Percentiles rank a stretch among this genome's conserved stretches.
Conservation (phyloP, 441 rosid species). For the Pelargonium citronellum region DNA sequence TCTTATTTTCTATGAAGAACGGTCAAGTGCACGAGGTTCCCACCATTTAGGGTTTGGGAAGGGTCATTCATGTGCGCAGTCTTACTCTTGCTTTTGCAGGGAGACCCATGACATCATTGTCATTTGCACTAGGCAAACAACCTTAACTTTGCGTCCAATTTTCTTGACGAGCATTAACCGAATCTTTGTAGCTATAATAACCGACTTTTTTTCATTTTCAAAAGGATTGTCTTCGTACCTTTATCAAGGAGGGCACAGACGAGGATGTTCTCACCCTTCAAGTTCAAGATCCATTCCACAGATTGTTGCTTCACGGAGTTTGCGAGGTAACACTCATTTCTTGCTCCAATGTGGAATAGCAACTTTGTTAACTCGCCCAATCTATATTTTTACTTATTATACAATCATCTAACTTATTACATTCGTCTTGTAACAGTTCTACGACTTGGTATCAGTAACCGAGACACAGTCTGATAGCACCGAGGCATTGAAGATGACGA, state of each 20-base stretch:
- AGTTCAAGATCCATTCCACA: constrained; percentile 82
- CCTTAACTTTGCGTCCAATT: too few relatives aligned
- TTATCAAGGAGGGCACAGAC: constrained; percentile 44
- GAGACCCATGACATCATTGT: too few relatives aligned
- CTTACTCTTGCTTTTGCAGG: too few relatives aligned
- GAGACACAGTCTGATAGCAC: constrained; percentile 37
- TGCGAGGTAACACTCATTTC: constrained; percentile 55
- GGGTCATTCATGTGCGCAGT: too few relatives aligned
- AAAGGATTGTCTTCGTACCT: constrained; percentile 61
- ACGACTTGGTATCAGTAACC: constrained; percentile 67
- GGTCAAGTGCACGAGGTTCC: too few relatives aligned
- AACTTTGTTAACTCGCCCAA: too few relatives aligned
- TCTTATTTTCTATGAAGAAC: too few relatives aligned
- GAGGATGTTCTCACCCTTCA: constrained; percentile 52
- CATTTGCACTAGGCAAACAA: too few relatives aligned
- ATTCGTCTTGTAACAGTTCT: constrained; percentile 45
- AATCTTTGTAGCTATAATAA: not conserved
- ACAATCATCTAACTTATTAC: not conserved
- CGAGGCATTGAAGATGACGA: constrained; percentile 47
- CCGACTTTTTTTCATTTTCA: not conserved
- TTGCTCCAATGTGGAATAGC: too few relatives aligned
- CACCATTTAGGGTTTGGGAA: too few relatives aligned
- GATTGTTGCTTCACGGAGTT: constrained; percentile 85
- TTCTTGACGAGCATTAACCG: too few relatives aligned
- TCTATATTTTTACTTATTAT: too few relatives aligned